These are phyloP conservation scores for Camelina sativa DNA, from an alignment of 345 rosid genomes.

Conservation along the genomic window DNA sequence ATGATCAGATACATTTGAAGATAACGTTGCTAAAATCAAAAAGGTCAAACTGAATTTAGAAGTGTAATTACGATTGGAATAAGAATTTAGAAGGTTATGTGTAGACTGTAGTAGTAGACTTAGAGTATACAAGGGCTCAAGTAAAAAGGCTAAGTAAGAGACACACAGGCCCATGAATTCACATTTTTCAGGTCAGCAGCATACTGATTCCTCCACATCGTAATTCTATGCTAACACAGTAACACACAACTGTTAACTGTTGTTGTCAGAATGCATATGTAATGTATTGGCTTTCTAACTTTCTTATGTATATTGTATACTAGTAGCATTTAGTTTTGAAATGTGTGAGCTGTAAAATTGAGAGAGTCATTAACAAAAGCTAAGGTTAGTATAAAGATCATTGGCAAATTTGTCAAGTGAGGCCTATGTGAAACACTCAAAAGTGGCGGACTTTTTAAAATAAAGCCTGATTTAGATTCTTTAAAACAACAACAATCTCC, in stretches of 20 bases:
- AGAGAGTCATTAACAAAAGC: slow-evolving; percentile 3
- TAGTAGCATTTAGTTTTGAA: background rate
- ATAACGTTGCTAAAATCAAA: background rate
- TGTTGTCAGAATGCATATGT: slow-evolving; percentile 23
- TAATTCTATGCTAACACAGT: background rate
- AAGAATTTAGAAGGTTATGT: background rate
- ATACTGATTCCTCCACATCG: background rate
- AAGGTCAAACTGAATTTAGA: slow-evolving; percentile 5
- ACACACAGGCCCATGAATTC: slow-evolving; percentile 28
- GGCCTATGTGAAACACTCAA: background rate
- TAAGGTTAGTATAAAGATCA: background rate
- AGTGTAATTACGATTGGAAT: background rate
- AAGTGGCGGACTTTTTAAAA: slow-evolving; percentile 12
- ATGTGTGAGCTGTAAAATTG: background rate
- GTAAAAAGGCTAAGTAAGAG: background rate
- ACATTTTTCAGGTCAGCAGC: background rate
- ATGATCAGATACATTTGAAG: background rate
- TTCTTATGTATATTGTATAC: slow-evolving; percentile 5
- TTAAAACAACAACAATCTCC: slow-evolving; percentile 16
- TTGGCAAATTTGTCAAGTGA: background rate
- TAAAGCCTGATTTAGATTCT: slow-evolving; percentile 21
- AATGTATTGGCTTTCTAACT: background rate
- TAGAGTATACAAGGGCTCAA: slow-evolving; percentile 14
- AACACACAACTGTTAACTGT: background rate
- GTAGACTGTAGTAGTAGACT: no score